A percentile compares a stretch with the other conserved stretches of the same genome.
Evolutionary conservation across 306 rosid species (phyloP).

Genomic region (Trifolium subterraneum): DNA sequence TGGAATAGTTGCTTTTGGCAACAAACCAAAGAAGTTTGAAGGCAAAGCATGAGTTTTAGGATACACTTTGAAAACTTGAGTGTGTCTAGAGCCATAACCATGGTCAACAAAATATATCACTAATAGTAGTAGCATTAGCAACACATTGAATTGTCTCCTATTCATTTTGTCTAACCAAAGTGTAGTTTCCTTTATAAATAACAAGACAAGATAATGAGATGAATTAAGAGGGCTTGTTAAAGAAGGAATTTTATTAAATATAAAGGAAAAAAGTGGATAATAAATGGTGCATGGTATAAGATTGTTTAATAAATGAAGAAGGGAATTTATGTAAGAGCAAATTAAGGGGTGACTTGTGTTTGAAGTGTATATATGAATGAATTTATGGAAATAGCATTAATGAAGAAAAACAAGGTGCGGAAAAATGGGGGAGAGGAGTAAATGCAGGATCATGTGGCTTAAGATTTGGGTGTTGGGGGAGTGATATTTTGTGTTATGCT

Average conservation of each 20-base stretch:
- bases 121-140: slow-evolving; percentile 44
- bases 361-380: slow-evolving; percentile 39
- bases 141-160: slow-evolving; percentile 39
- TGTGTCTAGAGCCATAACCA: slow-evolving; percentile 49
- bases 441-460: slow-evolving; percentile 65
- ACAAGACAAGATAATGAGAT: slow-evolving; percentile 19
- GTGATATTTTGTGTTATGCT: slow-evolving; percentile 36
- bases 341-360: slow-evolving; percentile 23
- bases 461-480: slow-evolving; percentile 49
- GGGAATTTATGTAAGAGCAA: slow-evolving; percentile 18
- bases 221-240: neutral
- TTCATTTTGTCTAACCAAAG: slow-evolving; percentile 47
- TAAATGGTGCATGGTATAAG: slow-evolving; percentile 34
- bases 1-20: slow-evolving; percentile 74
- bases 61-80: slow-evolving; percentile 52
- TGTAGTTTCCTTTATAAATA: slow-evolving; percentile 9
- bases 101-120: slow-evolving; percentile 47
- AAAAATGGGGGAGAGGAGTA: slow-evolving; percentile 53
- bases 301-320: slow-evolving; percentile 35
- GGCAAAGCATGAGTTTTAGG: slow-evolving; percentile 46
- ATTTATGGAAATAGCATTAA: slow-evolving; percentile 23
- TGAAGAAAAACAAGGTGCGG: slow-evolving; percentile 43
- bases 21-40: slow-evolving; percentile 51
- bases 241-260: too few species aligned
- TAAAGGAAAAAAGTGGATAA: neutral